Conservation (phyloP, 2,329 filamentous ascomycete genomes). For the Aureobasidium zeae region DNA sequence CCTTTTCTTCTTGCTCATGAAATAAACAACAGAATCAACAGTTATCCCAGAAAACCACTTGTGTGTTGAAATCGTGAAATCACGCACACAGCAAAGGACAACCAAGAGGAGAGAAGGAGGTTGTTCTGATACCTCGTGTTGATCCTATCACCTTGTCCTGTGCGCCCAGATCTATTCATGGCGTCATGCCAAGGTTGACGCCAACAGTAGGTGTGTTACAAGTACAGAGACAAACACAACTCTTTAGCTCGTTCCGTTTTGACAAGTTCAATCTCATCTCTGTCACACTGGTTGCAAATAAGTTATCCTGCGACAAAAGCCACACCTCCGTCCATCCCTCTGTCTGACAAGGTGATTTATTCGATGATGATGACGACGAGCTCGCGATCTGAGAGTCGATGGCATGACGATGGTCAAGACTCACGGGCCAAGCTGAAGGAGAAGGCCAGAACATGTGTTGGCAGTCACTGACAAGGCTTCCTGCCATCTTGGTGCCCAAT, state of each 20-base stretch:
- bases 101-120: too few relatives aligned
- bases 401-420: slow-evolving; percentile 2
- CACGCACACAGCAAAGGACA: too few relatives aligned
- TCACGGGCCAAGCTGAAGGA: slow-evolving; percentile 12
- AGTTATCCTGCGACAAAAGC: background rate
- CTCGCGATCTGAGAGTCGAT: background rate
- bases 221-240: slow-evolving; percentile 3
- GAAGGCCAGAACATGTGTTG: slow-evolving; percentile 9
- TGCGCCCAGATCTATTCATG: too few relatives aligned
- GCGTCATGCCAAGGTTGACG: too few relatives aligned
- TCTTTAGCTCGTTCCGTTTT: slow-evolving; percentile 10
- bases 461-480: slow-evolving; percentile 9
- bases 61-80: too few relatives aligned
- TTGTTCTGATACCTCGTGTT: too few relatives aligned
- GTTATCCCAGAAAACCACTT: too few relatives aligned
- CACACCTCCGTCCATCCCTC: background rate
- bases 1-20: too few relatives aligned
- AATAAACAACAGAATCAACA: too few relatives aligned
- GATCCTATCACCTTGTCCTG: too few relatives aligned
- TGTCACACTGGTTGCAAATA: background rate
- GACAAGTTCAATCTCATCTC: slow-evolving; percentile 8
- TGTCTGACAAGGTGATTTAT: too few relatives aligned
- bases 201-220: too few relatives aligned
- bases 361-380: background rate
- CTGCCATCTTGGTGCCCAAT: background rate